A percentile compares a stretch with the other conserved stretches of the same genome.
phyloP scores from a whole-genome alignment of 805 yeast genomes.

The Ogataea polymorpha region DNA sequence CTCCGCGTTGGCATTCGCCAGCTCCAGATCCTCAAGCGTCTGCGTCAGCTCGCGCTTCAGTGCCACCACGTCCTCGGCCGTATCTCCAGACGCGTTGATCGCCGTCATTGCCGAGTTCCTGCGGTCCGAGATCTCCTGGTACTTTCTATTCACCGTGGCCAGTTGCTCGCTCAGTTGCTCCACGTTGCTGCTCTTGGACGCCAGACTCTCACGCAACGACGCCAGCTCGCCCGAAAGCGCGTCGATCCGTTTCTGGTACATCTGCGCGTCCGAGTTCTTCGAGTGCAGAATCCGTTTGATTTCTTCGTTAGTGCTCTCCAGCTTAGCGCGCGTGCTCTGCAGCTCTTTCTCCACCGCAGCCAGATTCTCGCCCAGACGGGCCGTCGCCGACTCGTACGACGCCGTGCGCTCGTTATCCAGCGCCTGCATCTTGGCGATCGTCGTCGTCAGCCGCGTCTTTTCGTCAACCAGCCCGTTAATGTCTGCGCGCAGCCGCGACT shows the following conservation, averaged over 20 bases:
- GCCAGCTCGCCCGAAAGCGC: slow-evolving; percentile 45
- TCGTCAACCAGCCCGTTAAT: slow-evolving; percentile 54
- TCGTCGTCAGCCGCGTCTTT: slow-evolving; percentile 51
- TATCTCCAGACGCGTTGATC: slow-evolving; percentile 18
- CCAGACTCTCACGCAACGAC: slow-evolving; percentile 39
- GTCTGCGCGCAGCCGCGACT: slow-evolving; percentile 50
- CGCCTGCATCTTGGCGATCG: slow-evolving; percentile 59
- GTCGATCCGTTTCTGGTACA: slow-evolving; percentile 60
- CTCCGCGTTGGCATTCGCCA: slow-evolving; percentile 55
- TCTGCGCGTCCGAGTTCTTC: slow-evolving; percentile 53
- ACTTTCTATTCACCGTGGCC: slow-evolving; percentile 32
- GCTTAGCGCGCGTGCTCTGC: slow-evolving; percentile 40
- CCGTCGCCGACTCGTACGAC: slow-evolving; percentile 46
- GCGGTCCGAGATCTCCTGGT: slow-evolving; percentile 28
- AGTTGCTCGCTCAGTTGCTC: slow-evolving; percentile 40
- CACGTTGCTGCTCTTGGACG: slow-evolving; percentile 37
- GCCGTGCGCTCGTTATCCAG: slow-evolving; percentile 59
- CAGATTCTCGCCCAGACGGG: slow-evolving; percentile 47
- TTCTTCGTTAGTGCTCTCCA: slow-evolving; percentile 49
- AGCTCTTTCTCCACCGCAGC: slow-evolving; percentile 48
- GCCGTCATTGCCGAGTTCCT: slow-evolving; percentile 28
- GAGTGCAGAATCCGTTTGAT: slow-evolving; percentile 48
- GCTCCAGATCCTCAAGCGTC: slow-evolving; percentile 51
- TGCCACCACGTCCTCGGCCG: slow-evolving; percentile 22
- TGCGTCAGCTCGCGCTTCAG: slow-evolving; percentile 33